phyloP scores from a whole-genome alignment of 495 filamentous ascomycete species.

The Ramalina intermedia region DNA sequence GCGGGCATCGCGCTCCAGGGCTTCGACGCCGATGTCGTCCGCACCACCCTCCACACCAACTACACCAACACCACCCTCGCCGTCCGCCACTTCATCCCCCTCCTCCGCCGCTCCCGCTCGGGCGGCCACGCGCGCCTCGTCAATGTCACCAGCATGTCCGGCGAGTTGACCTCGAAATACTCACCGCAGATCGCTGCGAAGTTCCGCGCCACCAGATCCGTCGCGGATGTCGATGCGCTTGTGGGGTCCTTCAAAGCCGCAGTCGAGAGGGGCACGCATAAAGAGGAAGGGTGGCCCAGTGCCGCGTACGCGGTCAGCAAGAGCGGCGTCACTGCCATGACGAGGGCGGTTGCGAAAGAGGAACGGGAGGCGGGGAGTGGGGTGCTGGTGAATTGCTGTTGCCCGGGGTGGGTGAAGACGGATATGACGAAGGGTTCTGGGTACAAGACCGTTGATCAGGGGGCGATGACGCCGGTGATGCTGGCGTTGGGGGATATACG shows the following conservation, averaged over 20 bases:
- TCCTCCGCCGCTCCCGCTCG: conserved; percentile 16
- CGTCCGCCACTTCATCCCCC: conserved; percentile 26
- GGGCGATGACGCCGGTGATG: conserved; percentile 36
- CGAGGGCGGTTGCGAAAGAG: conserved; percentile 24
- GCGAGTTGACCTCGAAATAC: conserved; percentile 26
- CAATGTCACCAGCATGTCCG: conserved; percentile 30
- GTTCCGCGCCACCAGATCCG: conserved; percentile 23
- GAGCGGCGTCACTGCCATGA: conserved; percentile 29
- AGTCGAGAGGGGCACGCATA: conserved; percentile 25
- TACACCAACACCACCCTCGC: conserved; percentile 33
- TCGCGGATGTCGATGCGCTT: conserved; percentile 24
- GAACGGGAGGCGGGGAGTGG: conserved; percentile 19
- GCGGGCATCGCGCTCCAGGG: conserved; percentile 27
- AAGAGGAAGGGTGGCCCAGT: conserved; percentile 30
- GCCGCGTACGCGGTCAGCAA: conserved; percentile 33
- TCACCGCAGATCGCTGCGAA: conserved; percentile 17
- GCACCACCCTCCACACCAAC: conserved; percentile 30
- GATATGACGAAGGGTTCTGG: conserved; percentile 37
- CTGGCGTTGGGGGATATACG: conserved; percentile 34
- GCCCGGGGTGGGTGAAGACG: conserved; percentile 37
- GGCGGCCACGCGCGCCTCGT: conserved; percentile 24
- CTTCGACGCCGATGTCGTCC: conserved; percentile 32
- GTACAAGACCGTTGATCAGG: conserved; percentile 31
- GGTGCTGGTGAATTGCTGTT: conserved; percentile 35
- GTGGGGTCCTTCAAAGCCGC: conserved; percentile 29